Conservation (phyloP, 2,329 filamentous ascomycete genomes). For the Colletotrichum spinosum region DNA sequence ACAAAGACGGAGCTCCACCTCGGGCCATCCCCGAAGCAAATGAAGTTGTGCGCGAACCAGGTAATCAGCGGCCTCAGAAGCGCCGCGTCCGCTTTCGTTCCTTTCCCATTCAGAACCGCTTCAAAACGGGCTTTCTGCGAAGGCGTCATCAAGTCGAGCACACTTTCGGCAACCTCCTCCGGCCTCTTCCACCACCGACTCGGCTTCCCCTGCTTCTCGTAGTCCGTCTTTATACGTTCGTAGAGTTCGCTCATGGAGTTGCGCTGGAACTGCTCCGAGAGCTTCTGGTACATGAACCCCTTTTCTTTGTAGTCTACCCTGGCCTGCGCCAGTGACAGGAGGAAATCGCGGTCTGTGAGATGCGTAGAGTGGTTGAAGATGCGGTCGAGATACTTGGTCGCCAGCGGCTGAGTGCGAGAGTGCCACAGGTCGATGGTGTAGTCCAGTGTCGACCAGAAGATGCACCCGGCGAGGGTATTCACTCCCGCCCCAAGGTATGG, state of each 20-base stretch:
- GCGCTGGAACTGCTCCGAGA: constrained; percentile 26
- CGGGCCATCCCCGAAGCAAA: constrained; percentile 34
- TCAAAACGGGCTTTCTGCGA: constrained; percentile 10
- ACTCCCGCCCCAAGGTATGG: constrained; percentile 26
- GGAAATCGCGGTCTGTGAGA: constrained; percentile 9
- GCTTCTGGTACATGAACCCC: constrained; percentile 32
- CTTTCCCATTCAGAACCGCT: constrained; percentile 20
- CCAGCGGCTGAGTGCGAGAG: constrained; percentile 3
- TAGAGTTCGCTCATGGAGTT: constrained; percentile 9
- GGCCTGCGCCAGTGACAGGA: constrained; percentile 24
- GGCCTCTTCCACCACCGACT: constrained; percentile 31
- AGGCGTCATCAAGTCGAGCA: not conserved
- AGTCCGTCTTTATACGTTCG: constrained; percentile 5
- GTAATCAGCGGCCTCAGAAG: constrained; percentile 9
- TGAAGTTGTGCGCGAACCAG: constrained; percentile 21
- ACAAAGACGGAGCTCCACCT: constrained; percentile 26
- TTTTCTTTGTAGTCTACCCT: constrained; percentile 31
- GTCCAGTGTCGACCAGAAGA: constrained; percentile 37
- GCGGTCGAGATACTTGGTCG: constrained; percentile 13
- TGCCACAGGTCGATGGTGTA: constrained; percentile 35
- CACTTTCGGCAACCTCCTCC: constrained; percentile 8
- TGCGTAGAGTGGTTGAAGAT: constrained; percentile 14
- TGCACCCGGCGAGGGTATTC: constrained; percentile 29
- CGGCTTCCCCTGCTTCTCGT: constrained; percentile 1
- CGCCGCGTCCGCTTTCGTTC: not conserved